phyloP scores from a whole-genome alignment of 1,284 basidiomycete species.

The Ceratobasidium sp. region DNA sequence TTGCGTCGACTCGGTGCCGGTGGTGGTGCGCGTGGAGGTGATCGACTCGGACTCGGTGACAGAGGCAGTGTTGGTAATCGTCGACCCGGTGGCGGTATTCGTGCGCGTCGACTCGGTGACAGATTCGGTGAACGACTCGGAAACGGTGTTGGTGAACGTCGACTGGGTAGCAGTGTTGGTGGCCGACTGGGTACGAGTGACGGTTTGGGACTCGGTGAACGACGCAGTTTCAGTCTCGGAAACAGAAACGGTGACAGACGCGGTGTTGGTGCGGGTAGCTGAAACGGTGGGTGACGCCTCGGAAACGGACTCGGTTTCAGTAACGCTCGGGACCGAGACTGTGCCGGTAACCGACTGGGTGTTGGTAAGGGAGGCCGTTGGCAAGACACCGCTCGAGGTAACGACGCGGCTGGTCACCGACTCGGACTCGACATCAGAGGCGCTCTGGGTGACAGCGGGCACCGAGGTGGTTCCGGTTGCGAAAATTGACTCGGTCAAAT shows the following conservation, averaged over 20 bases:
- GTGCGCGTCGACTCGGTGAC: constrained; percentile 15
- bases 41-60: background rate
- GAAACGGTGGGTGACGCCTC: background rate
- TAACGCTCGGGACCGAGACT: no score
- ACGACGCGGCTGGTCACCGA: background rate
- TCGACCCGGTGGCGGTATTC: constrained; percentile 1
- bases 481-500: background rate
- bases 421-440: background rate
- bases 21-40: constrained; percentile 13
- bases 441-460: background rate
- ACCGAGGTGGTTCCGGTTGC: background rate
- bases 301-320: background rate
- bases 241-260: no score
- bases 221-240: no score
- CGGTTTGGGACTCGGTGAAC: no score
- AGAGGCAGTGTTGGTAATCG: background rate
- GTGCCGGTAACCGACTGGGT: no score
- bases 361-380: background rate
- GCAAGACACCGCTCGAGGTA: background rate
- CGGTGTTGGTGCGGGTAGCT: background rate
- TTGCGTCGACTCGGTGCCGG: constrained; percentile 11
- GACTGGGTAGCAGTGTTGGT: background rate
- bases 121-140: background rate
- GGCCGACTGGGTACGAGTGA: background rate
- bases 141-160: background rate